These are phyloP conservation scores for Myxozyma geophila DNA, from an alignment of 805 yeast species.

Conservation along the genomic window DNA sequence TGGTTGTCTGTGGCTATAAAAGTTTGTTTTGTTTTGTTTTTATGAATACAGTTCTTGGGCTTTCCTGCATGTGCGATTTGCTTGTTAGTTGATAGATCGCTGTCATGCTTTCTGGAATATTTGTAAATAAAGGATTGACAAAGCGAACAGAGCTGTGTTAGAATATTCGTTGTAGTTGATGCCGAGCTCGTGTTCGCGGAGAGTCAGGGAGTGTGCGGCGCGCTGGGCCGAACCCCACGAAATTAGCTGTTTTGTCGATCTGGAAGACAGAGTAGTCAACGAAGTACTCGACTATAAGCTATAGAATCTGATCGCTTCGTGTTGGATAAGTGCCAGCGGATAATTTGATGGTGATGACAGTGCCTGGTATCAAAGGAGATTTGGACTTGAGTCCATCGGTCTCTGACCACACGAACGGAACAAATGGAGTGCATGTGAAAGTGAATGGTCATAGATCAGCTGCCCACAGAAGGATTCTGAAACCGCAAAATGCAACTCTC, in stretches of 20 bases:
- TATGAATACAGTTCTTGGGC: background rate
- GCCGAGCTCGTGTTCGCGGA: too few relatives aligned
- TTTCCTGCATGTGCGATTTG: slow-evolving; percentile 5
- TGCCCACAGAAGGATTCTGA: background rate
- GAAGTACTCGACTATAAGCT: background rate
- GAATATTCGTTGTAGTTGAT: too few relatives aligned
- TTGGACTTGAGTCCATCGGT: too few relatives aligned
- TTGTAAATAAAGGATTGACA: too few relatives aligned
- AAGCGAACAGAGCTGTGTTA: too few relatives aligned
- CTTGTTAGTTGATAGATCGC: background rate
- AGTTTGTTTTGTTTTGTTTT: slow-evolving; percentile 4
- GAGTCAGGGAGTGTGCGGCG: too few relatives aligned
- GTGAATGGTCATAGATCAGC: background rate
- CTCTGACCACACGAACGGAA: background rate
- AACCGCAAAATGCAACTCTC: slow-evolving; percentile 10
- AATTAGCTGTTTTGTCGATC: background rate
- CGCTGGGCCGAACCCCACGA: background rate
- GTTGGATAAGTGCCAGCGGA: too few relatives aligned
- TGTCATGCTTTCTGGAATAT: too few relatives aligned
- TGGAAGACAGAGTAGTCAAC: background rate
- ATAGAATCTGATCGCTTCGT: background rate
- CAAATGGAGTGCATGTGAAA: slow-evolving; percentile 8
- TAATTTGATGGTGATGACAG: too few relatives aligned
- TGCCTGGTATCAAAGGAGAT: too few relatives aligned
- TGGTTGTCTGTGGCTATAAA: slow-evolving; percentile 3